Evolutionary conservation across 345 rosid genomes (phyloP), one percentile per base, ranked within the genome.

Genomic region (Linum lewisii): DNA sequence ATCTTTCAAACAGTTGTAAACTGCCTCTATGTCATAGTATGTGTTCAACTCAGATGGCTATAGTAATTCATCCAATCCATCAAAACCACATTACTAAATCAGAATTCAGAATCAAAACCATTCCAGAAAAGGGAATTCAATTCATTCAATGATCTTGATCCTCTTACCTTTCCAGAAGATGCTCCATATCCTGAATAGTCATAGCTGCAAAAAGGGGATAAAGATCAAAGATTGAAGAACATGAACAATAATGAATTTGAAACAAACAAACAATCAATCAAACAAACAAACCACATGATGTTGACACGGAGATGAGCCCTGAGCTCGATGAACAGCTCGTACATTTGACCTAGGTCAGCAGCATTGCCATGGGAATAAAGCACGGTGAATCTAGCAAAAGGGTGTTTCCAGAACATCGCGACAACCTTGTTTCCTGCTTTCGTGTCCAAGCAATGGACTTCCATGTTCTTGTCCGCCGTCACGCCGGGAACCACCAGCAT

Each of bases 101-200:
- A n/a, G n/a, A n/a, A n/a, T n/a, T n/a, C n/a, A n/a, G n/a, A 29
- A 29, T 29, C 34, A 29, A 5, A 29, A 60, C 0, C 44, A 3
- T 19, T 52, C 18, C 36, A 16, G 21, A 18, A 19, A 25, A n/a
- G 5, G n/a, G n/a, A n/a, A n/a, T n/a, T n/a, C n/a, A n/a, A n/a
- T n/a, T n/a, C n/a, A n/a, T n/a, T 16, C 22, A 14, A 45, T 20
- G 38, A 22, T 29, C 15, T 37, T 50, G 57, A 49, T 64, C 24
- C 24, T 57, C 37, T 68, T 80, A 89, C 99, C 99, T 93, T 93
- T 29, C 99, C 99, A 37, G 96, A 77, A 58, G 99, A 93, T 63
- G 79, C 97, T 71, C 99, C 99, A 70, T 93, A 93, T 61, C 99
- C 99, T n/a, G 99, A 89, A 82, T 93, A 93, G 68, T 93, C 99